Evolutionary conservation across 169 alveolate species (phyloP).

Genomic region (Besnoitia besnoiti): DNA sequence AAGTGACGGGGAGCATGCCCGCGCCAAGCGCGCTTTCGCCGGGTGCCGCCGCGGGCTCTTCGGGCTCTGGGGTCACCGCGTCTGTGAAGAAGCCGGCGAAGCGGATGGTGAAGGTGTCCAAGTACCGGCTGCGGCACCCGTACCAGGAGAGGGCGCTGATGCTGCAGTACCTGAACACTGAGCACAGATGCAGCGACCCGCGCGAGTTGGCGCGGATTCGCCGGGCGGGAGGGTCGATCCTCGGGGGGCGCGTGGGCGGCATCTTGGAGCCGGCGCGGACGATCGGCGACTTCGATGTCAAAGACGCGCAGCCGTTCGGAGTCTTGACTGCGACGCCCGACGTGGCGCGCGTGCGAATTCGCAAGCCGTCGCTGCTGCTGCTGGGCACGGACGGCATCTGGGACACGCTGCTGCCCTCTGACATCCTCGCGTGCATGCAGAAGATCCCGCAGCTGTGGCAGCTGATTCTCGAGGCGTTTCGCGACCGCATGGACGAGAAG

Average conservation of each 20-base stretch:
- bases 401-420: slow-evolving; percentile 39
- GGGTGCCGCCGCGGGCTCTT: too few species aligned
- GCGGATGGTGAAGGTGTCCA: background rate
- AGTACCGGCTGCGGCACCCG: background rate
- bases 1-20: too few species aligned
- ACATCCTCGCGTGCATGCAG: background rate
- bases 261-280: slow-evolving; percentile 66
- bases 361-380: slow-evolving; percentile 50
- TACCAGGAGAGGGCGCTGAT: background rate
- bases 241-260: slow-evolving; percentile 52
- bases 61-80: background rate
- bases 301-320: slow-evolving; percentile 53
- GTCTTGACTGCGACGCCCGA: slow-evolving; percentile 47
- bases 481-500: background rate
- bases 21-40: too few species aligned
- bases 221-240: background rate
- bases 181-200: slow-evolving; percentile 50
- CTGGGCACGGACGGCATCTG: slow-evolving; percentile 66
- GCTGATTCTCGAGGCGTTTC: background rate
- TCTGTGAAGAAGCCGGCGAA: background rate
- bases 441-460: slow-evolving; percentile 27
- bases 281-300: slow-evolving; percentile 68
- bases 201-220: slow-evolving; percentile 44
- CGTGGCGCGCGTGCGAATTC: background rate
- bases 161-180: slow-evolving; percentile 42